Base-by-base conservation (phyloP, 768 basidiomycete species). In the Mycena vitilis region DNA sequence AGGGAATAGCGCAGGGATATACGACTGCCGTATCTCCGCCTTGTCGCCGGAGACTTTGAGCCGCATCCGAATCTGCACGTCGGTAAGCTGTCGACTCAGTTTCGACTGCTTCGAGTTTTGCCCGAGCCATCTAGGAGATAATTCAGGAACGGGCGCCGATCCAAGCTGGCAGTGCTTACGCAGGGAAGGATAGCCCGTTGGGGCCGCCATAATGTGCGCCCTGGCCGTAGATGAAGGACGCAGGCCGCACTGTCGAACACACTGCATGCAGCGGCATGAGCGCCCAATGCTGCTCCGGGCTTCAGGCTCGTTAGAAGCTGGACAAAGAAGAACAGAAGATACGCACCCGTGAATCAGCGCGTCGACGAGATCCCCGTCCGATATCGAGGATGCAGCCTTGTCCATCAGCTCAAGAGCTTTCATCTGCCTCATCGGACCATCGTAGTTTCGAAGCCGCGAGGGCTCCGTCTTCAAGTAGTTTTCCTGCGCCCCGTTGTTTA, bases 31-130 rank as follows among this genome's bases (percentile, higher is more conserved):
- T 71, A 99, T 95, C 78, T 99, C 97, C 8, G 84, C 78, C 79
- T 92, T 92, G 80, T 97, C 90, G 8, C 95, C 96, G 10, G 96
- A 97, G 0, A 96, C 94, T 74, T 91, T 93, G 65, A 99, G 86
- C 2, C 98, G 91, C 98, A 99, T 98, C 56, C 92, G 91, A 51
- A 95, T 93, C 78, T 99, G 97, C 12, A 98, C 90, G 66, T 99
- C 98, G 44, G 87, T 87, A 20, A 99, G 84, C 70, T 93, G 91
- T 44, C 96, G 87, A 62, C 77, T 83, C 0, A 98, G 86, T 74
- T 97, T 98, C 71, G 75, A 85, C 78, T 94, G 92, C 75, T 96
- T 97, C 65, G 98, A 99, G 79, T 99, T 99, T 76, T 99, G 95
- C 11, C 97, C 97, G 15, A 99, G 89, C 95, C 95, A 99, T 75